These are phyloP conservation scores for Tremella fuciformis DNA, from an alignment of 768 basidiomycete genomes.

Conservation along the genomic window DNA sequence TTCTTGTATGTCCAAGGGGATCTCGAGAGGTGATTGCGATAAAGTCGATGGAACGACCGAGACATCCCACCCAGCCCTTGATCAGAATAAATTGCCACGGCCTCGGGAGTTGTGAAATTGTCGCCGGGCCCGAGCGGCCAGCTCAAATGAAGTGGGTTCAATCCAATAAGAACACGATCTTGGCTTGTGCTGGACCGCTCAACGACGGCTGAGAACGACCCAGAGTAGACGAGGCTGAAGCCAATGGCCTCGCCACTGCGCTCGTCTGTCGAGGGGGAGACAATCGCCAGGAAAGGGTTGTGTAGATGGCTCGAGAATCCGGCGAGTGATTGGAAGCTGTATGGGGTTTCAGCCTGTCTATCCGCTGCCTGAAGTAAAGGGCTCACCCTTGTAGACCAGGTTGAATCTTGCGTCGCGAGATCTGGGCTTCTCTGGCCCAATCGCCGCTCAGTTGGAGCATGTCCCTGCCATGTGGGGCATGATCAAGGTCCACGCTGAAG, in stretches of 20 bases:
- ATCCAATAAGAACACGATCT: conserved; percentile 24
- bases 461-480: conserved; percentile 18
- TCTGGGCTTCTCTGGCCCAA: conserved; percentile 27
- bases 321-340: conserved; percentile 21
- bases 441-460: conserved; percentile 34
- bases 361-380: neutral
- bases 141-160: conserved; percentile 33
- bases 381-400: conserved; percentile 34
- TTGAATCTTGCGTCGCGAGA: conserved; percentile 16
- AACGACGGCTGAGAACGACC: conserved; percentile 22
- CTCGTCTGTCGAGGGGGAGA: conserved; percentile 21
- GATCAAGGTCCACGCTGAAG: conserved; percentile 22
- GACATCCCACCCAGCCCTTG: conserved; percentile 29
- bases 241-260: conserved; percentile 25
- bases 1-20: conserved; percentile 10
- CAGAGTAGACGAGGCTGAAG: conserved; percentile 34
- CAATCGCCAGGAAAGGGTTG: conserved; percentile 36
- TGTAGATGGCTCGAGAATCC: conserved; percentile 32
- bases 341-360: neutral
- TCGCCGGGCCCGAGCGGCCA: conserved; percentile 25
- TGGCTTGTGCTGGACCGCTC: conserved; percentile 16
- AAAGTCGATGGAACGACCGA: conserved; percentile 27
- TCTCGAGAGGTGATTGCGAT: conserved; percentile 24
- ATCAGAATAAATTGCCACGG: conserved; percentile 25
- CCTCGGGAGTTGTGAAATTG: conserved; percentile 31